A percentile compares a stretch with the other conserved stretches of the same genome.
phyloP scores from a whole-genome alignment of 2,329 filamentous ascomycete genomes.

The Colletotrichum karsti region DNA sequence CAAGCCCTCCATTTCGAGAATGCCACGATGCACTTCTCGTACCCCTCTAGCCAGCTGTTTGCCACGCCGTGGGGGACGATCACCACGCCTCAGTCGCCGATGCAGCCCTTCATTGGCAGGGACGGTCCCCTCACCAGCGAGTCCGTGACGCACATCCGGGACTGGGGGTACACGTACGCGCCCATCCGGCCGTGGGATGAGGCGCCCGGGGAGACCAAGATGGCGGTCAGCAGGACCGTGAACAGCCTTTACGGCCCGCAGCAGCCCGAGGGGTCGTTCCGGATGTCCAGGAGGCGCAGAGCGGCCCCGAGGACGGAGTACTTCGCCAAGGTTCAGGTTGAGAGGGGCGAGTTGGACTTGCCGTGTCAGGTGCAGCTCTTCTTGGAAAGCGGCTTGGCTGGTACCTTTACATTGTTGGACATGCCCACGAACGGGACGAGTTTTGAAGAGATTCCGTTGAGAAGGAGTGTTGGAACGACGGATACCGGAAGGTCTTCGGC shows the following conservation, averaged over 20 bases:
- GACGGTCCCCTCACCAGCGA: conserved; percentile 52
- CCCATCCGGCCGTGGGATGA: conserved; percentile 58
- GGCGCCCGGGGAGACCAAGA: conserved; percentile 65
- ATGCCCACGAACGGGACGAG: conserved; percentile 45
- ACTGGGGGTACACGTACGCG: conserved; percentile 51
- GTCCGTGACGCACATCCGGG: conserved; percentile 39
- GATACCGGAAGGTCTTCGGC: not conserved
- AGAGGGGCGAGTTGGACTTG: conserved; percentile 45
- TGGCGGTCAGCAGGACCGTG: conserved; percentile 67
- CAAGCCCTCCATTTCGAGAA: conserved; percentile 51
- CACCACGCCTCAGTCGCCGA: conserved; percentile 53
- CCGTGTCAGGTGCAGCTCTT: conserved; percentile 47
- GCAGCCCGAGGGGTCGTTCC: conserved; percentile 3
- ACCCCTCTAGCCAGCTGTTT: conserved; percentile 46
- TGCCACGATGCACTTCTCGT: conserved; percentile 44
- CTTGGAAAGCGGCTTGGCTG: conserved; percentile 37
- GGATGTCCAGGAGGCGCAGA: not conserved
- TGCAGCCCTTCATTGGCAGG: conserved; percentile 58
- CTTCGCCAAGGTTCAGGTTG: conserved; percentile 44
- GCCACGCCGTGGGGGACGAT: conserved; percentile 47
- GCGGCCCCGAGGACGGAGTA: conserved; percentile 36
- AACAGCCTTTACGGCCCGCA: conserved; percentile 55
- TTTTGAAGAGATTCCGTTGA: conserved; percentile 43
- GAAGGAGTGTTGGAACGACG: conserved; percentile 18
- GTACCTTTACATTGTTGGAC: conserved; percentile 42